Evolutionary conservation across 73 alveolate genomes (phyloP), one percentile per base, ranked within the genome.

Genomic region (Symbiodinium pilosum): DNA sequence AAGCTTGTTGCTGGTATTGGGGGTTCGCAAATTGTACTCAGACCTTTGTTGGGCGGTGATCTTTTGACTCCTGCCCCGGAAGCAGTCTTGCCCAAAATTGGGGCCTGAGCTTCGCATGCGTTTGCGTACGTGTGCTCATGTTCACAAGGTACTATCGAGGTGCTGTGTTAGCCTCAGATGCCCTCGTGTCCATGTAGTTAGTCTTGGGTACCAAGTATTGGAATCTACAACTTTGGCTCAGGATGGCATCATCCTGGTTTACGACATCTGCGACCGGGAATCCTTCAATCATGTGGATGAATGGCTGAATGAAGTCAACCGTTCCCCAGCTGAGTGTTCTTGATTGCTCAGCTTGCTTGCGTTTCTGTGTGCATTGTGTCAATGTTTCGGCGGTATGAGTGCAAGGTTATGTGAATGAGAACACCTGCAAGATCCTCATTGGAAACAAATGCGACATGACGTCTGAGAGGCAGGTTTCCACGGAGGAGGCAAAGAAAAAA

Each of bases 171-270:
- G 16, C 34, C 97, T 91, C 81, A 64, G 81, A 18, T n/a, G n/a
- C n/a, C n/a, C n/a, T n/a, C n/a, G n/a, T n/a, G n/a, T n/a, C n/a
- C n/a, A n/a, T n/a, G n/a, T n/a, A n/a, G n/a, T n/a, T n/a, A n/a
- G n/a, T n/a, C n/a, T n/a, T n/a, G n/a, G n/a, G n/a, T n/a, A n/a
- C n/a, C n/a, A n/a, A n/a, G n/a, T n/a, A n/a, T n/a, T n/a, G n/a
- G n/a, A n/a, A n/a, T n/a, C n/a, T 40, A 24, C 30, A 43, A 41
- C 47, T 86, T 41, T 38, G 24, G 12, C 41, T n/a, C 59, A 86
- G 42, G 99, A 99, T 84, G 99, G 99, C 16, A 99, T 99, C 39
- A 99, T 99, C 83, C 89, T 99, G 73, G 99, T 95, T 44, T 95
- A 95, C 69, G 99, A 95, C 98, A 88, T 95, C 43, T 81, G 99